A percentile compares a stretch with the other conserved stretches of the same genome.
Evolutionary conservation across 2,329 filamentous ascomycete genomes (phyloP).

Genomic region (Cladophialophora psammophila): DNA sequence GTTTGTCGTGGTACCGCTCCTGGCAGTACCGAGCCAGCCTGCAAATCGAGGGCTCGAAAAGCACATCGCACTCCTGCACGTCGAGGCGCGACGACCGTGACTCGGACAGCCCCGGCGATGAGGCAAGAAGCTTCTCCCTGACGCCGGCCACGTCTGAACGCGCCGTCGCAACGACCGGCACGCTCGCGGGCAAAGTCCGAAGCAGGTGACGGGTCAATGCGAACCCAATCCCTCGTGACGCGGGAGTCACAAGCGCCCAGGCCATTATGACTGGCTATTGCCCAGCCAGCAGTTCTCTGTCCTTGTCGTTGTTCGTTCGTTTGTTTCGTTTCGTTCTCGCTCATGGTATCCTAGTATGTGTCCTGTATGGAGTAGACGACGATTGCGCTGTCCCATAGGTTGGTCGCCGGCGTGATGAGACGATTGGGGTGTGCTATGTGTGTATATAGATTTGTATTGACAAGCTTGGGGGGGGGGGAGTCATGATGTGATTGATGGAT

Average conservation of each 20-base stretch:
- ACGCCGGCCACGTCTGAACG: conserved; percentile 52
- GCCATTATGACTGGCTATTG: conserved; percentile 31
- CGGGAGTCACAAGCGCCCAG: conserved; percentile 58
- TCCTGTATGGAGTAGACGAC: too few relatives aligned
- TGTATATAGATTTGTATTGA: too few relatives aligned
- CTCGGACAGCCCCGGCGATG: conserved; percentile 41
- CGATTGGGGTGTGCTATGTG: too few relatives aligned
- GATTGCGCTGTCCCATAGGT: too few relatives aligned
- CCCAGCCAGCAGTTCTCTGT: neutral
- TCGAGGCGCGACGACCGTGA: conserved; percentile 47
- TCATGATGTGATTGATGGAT: too few relatives aligned
- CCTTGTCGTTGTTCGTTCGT: too few relatives aligned
- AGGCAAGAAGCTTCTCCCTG: conserved; percentile 56
- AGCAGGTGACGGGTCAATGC: conserved; percentile 66
- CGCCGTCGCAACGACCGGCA: conserved; percentile 68
- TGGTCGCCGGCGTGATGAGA: too few relatives aligned
- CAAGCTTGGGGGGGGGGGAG: too few relatives aligned
- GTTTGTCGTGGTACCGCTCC: conserved; percentile 54
- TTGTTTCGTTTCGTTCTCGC: too few relatives aligned
- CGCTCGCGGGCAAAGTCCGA: conserved; percentile 56
- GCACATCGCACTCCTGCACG: conserved; percentile 46
- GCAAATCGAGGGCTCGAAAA: conserved; percentile 65
- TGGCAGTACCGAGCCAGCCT: conserved; percentile 63
- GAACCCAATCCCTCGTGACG: conserved; percentile 69
- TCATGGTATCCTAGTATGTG: too few relatives aligned